Evolutionary conservation across 768 basidiomycete genomes (phyloP).

Genomic region (Phaffia tasmanica): DNA sequence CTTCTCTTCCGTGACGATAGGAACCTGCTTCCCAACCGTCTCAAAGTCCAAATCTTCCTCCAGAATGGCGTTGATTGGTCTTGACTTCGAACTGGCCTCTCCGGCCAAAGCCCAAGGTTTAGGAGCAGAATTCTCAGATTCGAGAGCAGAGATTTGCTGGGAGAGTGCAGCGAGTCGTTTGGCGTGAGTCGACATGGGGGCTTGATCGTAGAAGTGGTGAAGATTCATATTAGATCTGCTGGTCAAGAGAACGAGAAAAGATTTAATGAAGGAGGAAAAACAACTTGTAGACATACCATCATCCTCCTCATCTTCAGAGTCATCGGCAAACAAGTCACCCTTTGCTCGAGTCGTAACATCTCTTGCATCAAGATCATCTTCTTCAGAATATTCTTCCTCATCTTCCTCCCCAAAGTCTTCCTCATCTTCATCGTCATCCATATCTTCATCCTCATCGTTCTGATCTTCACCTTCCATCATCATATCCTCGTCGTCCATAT

Average conservation of each 20-base stretch:
- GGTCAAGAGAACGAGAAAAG: neutral
- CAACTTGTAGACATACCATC: conserved; percentile 29
- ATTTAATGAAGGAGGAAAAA: neutral
- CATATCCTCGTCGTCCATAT: conserved; percentile 31
- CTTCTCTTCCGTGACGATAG: conserved; percentile 77
- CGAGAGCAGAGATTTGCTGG: conserved; percentile 68
- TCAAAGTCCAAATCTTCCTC: conserved; percentile 95
- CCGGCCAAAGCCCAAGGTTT: conserved; percentile 92
- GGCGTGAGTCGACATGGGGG: conserved; percentile 61
- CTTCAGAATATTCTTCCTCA: conserved; percentile 36
- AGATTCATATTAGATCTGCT: neutral
- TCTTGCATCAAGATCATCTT: conserved; percentile 21
- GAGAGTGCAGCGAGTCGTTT: conserved; percentile 60
- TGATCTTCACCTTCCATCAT: conserved; percentile 35
- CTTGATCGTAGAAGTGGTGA: conserved; percentile 8
- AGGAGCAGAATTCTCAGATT: conserved; percentile 70
- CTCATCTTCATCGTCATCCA: conserved; percentile 25
- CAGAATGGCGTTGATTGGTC: conserved; percentile 82
- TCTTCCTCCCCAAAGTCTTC: conserved; percentile 22
- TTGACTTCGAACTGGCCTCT: conserved; percentile 66
- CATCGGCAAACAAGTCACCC: conserved; percentile 67
- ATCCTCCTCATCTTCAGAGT: conserved; percentile 44
- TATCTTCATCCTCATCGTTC: conserved; percentile 31
- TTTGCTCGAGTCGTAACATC: conserved; percentile 43
- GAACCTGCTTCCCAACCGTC: conserved; percentile 70